Evolutionary conservation across 148 eudicot genomes (phyloP).

Genomic region (Rhododendron simsii): DNA sequence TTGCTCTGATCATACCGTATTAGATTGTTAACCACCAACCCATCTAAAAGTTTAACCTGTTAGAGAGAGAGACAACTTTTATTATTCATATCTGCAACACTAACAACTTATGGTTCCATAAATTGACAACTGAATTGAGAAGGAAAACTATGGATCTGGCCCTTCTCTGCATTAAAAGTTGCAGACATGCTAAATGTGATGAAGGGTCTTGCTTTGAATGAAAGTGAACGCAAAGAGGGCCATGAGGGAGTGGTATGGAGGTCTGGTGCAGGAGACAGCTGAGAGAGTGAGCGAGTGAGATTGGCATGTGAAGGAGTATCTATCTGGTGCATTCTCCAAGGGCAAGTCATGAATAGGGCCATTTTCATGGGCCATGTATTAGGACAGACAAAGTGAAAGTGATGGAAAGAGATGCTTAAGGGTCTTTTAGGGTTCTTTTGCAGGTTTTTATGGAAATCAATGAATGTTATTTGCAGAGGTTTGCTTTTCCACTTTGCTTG

Average conservation of each 20-base stretch:
- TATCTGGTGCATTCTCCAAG: background rate
- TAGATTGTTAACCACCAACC: no score
- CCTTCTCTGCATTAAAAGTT: conserved; percentile 1
- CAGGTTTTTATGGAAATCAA: background rate
- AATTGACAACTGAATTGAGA: background rate
- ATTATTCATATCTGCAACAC: no score
- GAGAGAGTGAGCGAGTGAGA: background rate
- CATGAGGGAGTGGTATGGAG: background rate
- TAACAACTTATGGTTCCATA: background rate
- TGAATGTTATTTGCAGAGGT: background rate
- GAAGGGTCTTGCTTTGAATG: conserved; percentile 1
- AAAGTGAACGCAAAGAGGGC: background rate
- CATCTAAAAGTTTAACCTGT: no score
- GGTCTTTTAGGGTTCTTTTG: background rate
- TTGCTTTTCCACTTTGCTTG: conserved; percentile 3
- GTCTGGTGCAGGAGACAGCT: background rate
- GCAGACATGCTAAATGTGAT: background rate
- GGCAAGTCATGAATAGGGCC: background rate
- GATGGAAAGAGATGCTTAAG: background rate
- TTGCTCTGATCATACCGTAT: no score
- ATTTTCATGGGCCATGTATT: background rate
- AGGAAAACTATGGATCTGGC: background rate
- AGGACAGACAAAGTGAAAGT: background rate
- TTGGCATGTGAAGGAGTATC: background rate
- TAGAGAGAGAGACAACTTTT: no score